Percentiles rank a stretch among this genome's conserved stretches.
phyloP scores from a whole-genome alignment of 2,329 filamentous ascomycete genomes.

The Myriosclerotinia scirpicola region DNA sequence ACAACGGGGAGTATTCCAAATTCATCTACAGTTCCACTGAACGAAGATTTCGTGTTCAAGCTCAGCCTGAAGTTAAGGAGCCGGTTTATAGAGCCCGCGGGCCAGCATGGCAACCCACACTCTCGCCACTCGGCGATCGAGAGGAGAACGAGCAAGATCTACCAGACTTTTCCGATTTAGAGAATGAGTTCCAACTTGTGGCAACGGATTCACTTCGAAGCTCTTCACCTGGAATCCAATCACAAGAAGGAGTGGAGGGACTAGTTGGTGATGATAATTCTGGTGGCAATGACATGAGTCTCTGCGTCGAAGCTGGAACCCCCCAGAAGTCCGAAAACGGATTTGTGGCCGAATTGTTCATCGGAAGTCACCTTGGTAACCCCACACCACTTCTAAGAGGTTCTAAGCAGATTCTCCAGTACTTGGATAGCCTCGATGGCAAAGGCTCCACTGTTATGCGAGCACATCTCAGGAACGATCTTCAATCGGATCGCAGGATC shows the following conservation, averaged over 20 bases:
- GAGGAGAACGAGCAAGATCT: constrained; percentile 19
- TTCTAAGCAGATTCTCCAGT: constrained; percentile 20
- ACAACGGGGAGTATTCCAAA: background rate
- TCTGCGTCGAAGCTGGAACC: constrained; percentile 18
- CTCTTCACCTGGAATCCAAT: constrained; percentile 1
- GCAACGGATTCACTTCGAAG: constrained; percentile 4
- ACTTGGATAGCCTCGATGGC: constrained; percentile 12
- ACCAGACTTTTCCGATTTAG: constrained; percentile 21
- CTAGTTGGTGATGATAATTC: constrained; percentile 4
- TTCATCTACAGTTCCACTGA: background rate
- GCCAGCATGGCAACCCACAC: constrained; percentile 8
- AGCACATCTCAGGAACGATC: background rate
- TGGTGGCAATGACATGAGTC: constrained; percentile 11
- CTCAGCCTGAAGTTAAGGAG: background rate
- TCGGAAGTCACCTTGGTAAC: background rate
- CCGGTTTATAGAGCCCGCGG: constrained; percentile 2
- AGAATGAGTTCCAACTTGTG: constrained; percentile 11
- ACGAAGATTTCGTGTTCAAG: background rate
- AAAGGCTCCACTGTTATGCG: background rate
- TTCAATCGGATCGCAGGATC: background rate
- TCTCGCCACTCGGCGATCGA: constrained; percentile 8
- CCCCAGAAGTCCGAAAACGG: constrained; percentile 5
- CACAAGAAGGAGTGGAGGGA: constrained; percentile 1
- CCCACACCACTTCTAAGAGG: constrained; percentile 13
- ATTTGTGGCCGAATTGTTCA: constrained; percentile 8